Evolutionary conservation across 805 yeast genomes (phyloP).

Genomic region (Soucietia sequanensis): DNA sequence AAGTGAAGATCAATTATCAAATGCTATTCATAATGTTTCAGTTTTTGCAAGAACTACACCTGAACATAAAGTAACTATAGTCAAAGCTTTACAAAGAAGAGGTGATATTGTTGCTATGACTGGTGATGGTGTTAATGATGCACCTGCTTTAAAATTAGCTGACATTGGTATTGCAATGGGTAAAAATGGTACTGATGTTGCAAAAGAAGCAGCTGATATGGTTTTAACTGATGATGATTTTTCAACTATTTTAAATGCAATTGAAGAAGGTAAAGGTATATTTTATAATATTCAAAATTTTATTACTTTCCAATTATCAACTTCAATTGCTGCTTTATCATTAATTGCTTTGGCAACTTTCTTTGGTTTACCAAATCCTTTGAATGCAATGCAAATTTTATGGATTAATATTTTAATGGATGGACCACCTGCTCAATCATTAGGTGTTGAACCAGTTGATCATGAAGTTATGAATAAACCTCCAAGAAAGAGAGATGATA

Average conservation of each 20-base stretch:
- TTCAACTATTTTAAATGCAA: constrained; percentile 88
- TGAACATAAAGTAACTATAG: constrained; percentile 87
- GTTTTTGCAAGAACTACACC: constrained; percentile 96
- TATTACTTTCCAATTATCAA: constrained; percentile 91
- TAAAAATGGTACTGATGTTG: constrained; percentile 94
- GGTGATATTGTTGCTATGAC: constrained; percentile 98
- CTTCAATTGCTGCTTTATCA: constrained; percentile 92
- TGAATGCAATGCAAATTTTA: constrained; percentile 96
- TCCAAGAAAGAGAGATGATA: constrained; percentile 87
- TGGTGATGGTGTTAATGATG: constrained; percentile 99
- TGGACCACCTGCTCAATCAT: constrained; percentile 98
- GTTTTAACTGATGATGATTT: constrained; percentile 96
- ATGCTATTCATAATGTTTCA: constrained; percentile 76
- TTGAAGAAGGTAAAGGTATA: constrained; percentile 97
- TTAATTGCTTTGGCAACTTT: constrained; percentile 85
- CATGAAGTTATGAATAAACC: constrained; percentile 94
- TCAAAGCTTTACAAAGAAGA: constrained; percentile 81
- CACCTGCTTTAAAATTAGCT: constrained; percentile 93
- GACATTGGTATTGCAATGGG: constrained; percentile 97
- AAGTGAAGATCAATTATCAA: constrained; percentile 69
- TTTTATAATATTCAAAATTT: constrained; percentile 94
- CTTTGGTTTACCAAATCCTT: constrained; percentile 86
- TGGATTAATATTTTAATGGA: constrained; percentile 99
- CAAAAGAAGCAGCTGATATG: constrained; percentile 98
- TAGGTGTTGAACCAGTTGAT: constrained; percentile 97